A percentile compares a stretch with the other conserved stretches of the same genome.
Evolutionary conservation across 2,329 filamentous ascomycete species (phyloP).

Genomic region (Microascus cirrosus): DNA sequence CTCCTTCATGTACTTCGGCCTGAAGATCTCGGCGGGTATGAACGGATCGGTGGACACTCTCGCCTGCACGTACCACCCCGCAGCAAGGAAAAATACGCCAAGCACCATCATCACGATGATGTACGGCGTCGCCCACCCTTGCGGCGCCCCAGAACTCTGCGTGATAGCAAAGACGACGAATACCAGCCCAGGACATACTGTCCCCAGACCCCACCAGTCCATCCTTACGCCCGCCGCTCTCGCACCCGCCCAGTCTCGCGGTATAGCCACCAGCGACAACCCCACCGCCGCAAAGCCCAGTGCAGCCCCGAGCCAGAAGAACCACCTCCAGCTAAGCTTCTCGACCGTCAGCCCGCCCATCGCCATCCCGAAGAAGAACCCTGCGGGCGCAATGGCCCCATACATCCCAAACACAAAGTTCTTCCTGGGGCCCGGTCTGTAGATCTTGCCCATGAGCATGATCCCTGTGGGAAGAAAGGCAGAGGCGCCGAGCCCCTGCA

Average conservation of each 20-base stretch:
- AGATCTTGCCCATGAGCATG: conserved; percentile 56
- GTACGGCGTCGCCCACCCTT: conserved; percentile 54
- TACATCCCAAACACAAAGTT: conserved; percentile 54
- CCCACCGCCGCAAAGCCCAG: conserved; percentile 32
- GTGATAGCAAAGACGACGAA: conserved; percentile 59
- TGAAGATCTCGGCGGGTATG: conserved; percentile 53
- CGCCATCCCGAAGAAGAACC: conserved; percentile 56
- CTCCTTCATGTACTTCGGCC: conserved; percentile 48
- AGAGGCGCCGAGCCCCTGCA: conserved; percentile 64
- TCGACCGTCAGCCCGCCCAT: conserved; percentile 52
- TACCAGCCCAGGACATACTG: conserved; percentile 46
- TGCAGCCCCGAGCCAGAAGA: conserved; percentile 52
- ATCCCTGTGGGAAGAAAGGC: conserved; percentile 62
- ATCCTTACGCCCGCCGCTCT: conserved; percentile 27
- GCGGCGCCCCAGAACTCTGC: conserved; percentile 48
- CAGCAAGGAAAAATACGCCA: conserved; percentile 39
- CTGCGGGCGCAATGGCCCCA: conserved; percentile 43
- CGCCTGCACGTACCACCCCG: conserved; percentile 51
- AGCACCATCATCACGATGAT: conserved; percentile 49
- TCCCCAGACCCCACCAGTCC: conserved; percentile 48
- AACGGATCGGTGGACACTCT: conserved; percentile 49
- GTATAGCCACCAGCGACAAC: conserved; percentile 27
- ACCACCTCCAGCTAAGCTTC: conserved; percentile 54
- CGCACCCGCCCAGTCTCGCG: conserved; percentile 19
- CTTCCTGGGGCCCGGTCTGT: conserved; percentile 60